Conservation (phyloP, 2,329 filamentous ascomycete species). For the Fusarium poae region DNA sequence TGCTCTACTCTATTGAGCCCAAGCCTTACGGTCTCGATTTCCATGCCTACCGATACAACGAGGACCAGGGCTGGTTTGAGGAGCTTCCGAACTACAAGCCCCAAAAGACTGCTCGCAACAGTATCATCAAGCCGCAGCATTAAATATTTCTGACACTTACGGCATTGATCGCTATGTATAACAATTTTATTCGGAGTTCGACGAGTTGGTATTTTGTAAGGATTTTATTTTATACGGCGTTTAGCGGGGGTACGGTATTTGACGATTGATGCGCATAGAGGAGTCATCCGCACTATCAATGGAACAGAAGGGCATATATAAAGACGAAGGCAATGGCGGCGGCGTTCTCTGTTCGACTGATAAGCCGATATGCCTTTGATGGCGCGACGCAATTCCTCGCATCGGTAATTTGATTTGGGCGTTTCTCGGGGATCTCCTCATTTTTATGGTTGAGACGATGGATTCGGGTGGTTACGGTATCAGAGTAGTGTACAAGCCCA, state of each 20-base stretch:
- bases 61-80: constrained; percentile 82
- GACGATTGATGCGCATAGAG: constrained; percentile 45
- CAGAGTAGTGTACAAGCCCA: constrained; percentile 27
- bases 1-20: constrained; percentile 94
- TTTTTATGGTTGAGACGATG: constrained; percentile 31
- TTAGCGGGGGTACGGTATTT: constrained; percentile 39
- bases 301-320: constrained; percentile 47
- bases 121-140: constrained; percentile 42
- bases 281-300: constrained; percentile 47
- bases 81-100: constrained; percentile 87
- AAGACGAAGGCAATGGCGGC: constrained; percentile 39
- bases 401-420: constrained; percentile 38
- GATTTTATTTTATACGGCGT: constrained; percentile 38
- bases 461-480: constrained; percentile 35
- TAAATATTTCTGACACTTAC: constrained; percentile 5
- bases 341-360: constrained; percentile 51
- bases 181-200: constrained; percentile 29
- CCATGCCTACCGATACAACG: constrained; percentile 93
- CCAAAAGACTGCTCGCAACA: constrained; percentile 60
- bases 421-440: constrained; percentile 23
- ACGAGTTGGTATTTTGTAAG: constrained; percentile 14
- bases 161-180: constrained; percentile 42
- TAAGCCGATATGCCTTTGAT: constrained; percentile 49
- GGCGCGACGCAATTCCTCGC: constrained; percentile 39
- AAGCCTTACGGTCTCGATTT: constrained; percentile 99